Percentiles rank a stretch among this genome's conserved stretches.
phyloP scores from a whole-genome alignment of 495 filamentous ascomycete genomes.

The Aspergillus haitiensis region DNA sequence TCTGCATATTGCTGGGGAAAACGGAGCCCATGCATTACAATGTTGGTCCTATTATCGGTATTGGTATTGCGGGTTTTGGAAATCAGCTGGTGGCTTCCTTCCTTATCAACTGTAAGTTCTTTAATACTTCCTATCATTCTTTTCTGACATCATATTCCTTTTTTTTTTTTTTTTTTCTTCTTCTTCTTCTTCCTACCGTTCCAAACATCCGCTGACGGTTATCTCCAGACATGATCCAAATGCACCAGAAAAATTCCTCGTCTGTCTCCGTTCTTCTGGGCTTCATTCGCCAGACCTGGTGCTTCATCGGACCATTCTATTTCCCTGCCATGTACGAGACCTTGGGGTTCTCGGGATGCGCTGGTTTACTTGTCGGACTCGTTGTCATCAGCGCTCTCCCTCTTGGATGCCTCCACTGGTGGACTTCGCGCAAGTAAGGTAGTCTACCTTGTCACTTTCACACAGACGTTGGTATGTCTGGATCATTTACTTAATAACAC shows the following conservation, averaged over 20 bases:
- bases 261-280: constrained; percentile 57
- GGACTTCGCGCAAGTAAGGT: not conserved
- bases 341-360: not conserved
- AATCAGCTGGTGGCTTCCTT: constrained; percentile 60
- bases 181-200: constrained; percentile 27
- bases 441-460: no score
- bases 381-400: not conserved
- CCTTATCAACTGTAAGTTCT: constrained; percentile 54
- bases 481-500: no score
- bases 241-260: constrained; percentile 42
- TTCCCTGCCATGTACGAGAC: constrained; percentile 22
- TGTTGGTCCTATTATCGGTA: constrained; percentile 52
- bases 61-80: constrained; percentile 49
- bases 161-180: constrained; percentile 15
- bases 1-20: constrained; percentile 41
- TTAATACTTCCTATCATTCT: constrained; percentile 28
- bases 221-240: not conserved
- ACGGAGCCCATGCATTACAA: constrained; percentile 40
- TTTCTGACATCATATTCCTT: constrained; percentile 10
- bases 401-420: not conserved
- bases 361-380: not conserved
- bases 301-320: constrained; percentile 60
- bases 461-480: no score
- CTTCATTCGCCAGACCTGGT: constrained; percentile 54
- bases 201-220: not conserved